Evolutionary conservation across 1,284 basidiomycete genomes (phyloP).

Genomic region (Cryptococcus maquisensis): DNA sequence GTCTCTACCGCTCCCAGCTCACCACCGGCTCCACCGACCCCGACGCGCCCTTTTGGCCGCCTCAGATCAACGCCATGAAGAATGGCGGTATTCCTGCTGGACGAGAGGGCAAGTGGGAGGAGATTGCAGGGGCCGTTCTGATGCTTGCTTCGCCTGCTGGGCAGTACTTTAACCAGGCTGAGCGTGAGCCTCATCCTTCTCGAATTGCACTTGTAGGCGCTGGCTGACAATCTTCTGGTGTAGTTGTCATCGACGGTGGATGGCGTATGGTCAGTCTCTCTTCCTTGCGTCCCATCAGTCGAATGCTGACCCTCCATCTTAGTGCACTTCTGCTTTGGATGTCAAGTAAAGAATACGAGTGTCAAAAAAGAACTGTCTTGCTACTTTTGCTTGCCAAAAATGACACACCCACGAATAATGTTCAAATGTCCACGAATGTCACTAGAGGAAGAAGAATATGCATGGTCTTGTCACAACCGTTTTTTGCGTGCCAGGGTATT

Average conservation of each 20-base stretch:
- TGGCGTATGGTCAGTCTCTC: conserved; percentile 21
- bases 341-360: conserved; percentile 10
- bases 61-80: conserved; percentile 10
- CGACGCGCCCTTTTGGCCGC: conserved; percentile 7
- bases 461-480: too few relatives aligned
- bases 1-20: conserved; percentile 28
- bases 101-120: conserved; percentile 21
- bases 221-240: not conserved
- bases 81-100: conserved; percentile 20
- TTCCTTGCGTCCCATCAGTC: not conserved
- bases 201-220: not conserved
- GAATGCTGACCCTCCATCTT: not conserved
- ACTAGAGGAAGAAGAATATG: too few relatives aligned
- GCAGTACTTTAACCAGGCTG: conserved; percentile 21
- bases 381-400: too few relatives aligned
- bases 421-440: too few relatives aligned
- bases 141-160: conserved; percentile 31
- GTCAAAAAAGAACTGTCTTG: too few relatives aligned
- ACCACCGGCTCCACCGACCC: conserved; percentile 16
- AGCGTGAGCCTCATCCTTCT: not conserved
- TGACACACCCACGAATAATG: too few relatives aligned
- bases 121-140: conserved; percentile 28
- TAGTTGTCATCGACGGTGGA: conserved; percentile 26
- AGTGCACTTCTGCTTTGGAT: conserved; percentile 19
- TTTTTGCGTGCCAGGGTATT: too few relatives aligned